Conservation (phyloP, 2,329 filamentous ascomycete species). For the Aspergillus ruber region DNA sequence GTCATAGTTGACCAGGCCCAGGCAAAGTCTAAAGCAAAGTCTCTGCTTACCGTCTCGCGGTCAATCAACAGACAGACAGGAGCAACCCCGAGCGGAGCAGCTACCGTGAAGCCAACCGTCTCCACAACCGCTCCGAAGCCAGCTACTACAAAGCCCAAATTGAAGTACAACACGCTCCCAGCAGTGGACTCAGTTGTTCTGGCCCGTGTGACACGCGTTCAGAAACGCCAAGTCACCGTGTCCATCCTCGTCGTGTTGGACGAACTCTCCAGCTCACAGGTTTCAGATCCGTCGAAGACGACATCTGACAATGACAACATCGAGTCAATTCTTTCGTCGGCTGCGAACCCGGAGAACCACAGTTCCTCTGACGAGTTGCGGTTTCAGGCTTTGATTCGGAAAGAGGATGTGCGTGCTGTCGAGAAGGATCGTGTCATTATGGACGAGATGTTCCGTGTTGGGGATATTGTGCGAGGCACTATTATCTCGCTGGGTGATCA, state of each 20-base stretch:
- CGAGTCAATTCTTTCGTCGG: constrained; percentile 30
- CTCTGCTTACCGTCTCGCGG: constrained; percentile 35
- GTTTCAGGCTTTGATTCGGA: constrained; percentile 77
- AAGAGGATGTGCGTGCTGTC: constrained; percentile 87
- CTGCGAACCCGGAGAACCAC: constrained; percentile 36
- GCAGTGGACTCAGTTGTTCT: constrained; percentile 75
- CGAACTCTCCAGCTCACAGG: constrained; percentile 15
- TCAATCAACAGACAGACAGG: background rate
- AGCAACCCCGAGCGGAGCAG: background rate
- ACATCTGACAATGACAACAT: constrained; percentile 33
- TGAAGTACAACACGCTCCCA: constrained; percentile 68
- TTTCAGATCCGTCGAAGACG: constrained; percentile 14
- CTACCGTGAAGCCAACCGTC: constrained; percentile 1
- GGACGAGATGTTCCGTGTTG: constrained; percentile 83
- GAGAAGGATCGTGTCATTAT: constrained; percentile 95
- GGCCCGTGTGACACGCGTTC: constrained; percentile 76
- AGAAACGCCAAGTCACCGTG: constrained; percentile 75
- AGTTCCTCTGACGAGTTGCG: constrained; percentile 54
- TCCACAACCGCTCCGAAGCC: background rate
- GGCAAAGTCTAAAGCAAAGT: constrained; percentile 24
- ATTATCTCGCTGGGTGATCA: constrained; percentile 93
- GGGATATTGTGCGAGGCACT: constrained; percentile 80
- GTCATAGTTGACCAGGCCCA: constrained; percentile 50
- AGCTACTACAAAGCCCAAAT: constrained; percentile 18
- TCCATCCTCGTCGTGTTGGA: constrained; percentile 77